These are phyloP conservation scores for Solanum hybrid DNA, from an alignment of 305 asterid species.

Conservation along the genomic window DNA sequence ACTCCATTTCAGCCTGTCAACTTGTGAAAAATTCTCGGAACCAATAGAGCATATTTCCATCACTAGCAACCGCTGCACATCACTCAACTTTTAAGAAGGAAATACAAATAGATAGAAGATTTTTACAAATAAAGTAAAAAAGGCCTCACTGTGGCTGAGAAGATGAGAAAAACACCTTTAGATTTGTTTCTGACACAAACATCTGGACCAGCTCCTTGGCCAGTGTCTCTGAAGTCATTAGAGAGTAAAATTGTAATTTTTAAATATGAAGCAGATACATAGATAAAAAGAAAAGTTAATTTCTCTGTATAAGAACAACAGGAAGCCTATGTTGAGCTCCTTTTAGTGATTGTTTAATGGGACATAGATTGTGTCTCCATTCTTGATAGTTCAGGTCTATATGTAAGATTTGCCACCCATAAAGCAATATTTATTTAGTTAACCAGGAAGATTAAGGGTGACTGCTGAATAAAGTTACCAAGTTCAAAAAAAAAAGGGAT, in stretches of 20 bases:
- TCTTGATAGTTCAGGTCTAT: not conserved
- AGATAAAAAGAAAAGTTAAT: not conserved
- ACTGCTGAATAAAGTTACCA: too few relatives aligned
- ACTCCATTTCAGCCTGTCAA: conserved; percentile 38
- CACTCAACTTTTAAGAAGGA: not conserved
- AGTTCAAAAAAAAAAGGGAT: too few relatives aligned
- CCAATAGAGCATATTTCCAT: conserved; percentile 51
- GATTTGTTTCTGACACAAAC: conserved; percentile 50
- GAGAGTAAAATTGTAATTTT: not conserved
- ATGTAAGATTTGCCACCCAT: not conserved
- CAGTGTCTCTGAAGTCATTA: conserved; percentile 47
- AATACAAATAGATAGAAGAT: conserved; percentile 8
- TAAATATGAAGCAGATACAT: not conserved
- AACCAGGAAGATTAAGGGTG: not conserved
- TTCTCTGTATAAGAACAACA: not conserved
- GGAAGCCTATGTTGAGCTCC: not conserved
- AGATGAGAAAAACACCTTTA: conserved; percentile 45
- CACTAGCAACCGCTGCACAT: conserved; percentile 66
- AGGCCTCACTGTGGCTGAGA: conserved; percentile 1
- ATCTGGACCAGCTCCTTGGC: conserved; percentile 61
- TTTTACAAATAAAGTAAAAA: not conserved
- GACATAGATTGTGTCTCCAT: not conserved
- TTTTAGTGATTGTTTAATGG: not conserved
- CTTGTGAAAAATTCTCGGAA: conserved; percentile 26
- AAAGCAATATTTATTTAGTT: not conserved